Conservation (phyloP, 2,329 filamentous ascomycete species). For the Juglanconis oblonga region DNA sequence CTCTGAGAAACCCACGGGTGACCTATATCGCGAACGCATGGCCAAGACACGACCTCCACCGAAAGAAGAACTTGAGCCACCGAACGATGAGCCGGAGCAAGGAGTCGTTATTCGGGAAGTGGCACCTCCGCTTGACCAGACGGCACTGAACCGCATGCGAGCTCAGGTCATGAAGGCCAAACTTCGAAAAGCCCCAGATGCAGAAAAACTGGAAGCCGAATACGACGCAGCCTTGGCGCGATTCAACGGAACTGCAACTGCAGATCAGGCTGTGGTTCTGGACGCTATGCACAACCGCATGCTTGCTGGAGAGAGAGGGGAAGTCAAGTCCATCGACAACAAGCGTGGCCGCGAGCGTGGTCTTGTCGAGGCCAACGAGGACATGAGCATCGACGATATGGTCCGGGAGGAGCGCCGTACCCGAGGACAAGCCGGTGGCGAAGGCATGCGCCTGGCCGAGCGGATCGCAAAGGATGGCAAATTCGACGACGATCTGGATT, state of each 20-base stretch:
- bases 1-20: conserved; percentile 83
- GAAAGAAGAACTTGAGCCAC: conserved; percentile 30
- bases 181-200: conserved; percentile 72
- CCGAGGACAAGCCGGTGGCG: conserved; percentile 71
- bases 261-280: conserved; percentile 71
- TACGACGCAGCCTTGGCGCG: conserved; percentile 74
- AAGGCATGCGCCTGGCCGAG: conserved; percentile 80
- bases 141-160: conserved; percentile 81
- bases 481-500: conserved; percentile 90
- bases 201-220: conserved; percentile 72
- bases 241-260: conserved; percentile 47
- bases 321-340: conserved; percentile 75
- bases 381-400: conserved; percentile 98
- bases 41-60: conserved; percentile 47
- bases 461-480: conserved; percentile 90
- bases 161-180: conserved; percentile 97
- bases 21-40: conserved; percentile 77
- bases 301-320: conserved; percentile 69
- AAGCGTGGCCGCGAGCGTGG: conserved; percentile 83
- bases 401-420: conserved; percentile 89
- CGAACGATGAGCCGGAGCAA: conserved; percentile 42
- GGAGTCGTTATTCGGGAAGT: conserved; percentile 55
- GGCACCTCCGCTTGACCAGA: conserved; percentile 65
- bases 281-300: conserved; percentile 87
- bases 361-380: conserved; percentile 82